Percentiles rank a stretch among this genome's conserved stretches.
These are phyloP conservation scores for Hypoxylon fragiforme DNA, from an alignment of 495 filamentous ascomycete genomes.

Conservation along the genomic window DNA sequence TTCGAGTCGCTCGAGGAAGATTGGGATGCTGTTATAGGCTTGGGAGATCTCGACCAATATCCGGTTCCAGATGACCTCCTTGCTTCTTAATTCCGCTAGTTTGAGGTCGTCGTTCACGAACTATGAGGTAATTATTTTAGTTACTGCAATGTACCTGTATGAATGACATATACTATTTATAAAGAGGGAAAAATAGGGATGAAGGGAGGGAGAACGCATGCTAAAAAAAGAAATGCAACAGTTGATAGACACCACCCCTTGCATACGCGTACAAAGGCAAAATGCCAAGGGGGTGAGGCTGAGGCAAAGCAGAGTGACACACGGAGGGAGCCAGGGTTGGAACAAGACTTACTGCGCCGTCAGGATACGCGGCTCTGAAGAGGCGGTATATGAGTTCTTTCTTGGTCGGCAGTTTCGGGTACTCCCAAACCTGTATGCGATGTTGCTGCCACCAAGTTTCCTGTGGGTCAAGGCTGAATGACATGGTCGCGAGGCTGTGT, in stretches of 20 bases:
- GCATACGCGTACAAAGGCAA: background rate
- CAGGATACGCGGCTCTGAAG: conserved; percentile 26
- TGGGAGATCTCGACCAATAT: conserved; percentile 1
- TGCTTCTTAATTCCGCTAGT: conserved; percentile 19
- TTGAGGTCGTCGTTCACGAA: conserved; percentile 24
- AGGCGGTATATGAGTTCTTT: conserved; percentile 27
- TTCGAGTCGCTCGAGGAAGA: background rate
- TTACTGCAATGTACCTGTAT: too few relatives aligned
- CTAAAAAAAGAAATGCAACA: too few relatives aligned
- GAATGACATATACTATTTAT: background rate
- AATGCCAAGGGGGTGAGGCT: conserved; percentile 6
- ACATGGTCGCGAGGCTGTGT: conserved; percentile 8
- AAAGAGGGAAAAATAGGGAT: background rate
- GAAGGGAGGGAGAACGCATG: too few relatives aligned
- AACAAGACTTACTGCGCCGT: conserved; percentile 35
- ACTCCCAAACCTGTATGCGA: conserved; percentile 6
- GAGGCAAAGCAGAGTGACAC: conserved; percentile 4
- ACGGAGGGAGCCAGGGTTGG: background rate
- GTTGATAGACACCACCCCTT: too few relatives aligned
- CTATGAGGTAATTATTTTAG: conserved; percentile 4
- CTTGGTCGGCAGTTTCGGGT: conserved; percentile 20
- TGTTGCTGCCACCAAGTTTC: conserved; percentile 23
- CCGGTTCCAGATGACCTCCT: conserved; percentile 9
- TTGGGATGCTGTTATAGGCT: background rate
- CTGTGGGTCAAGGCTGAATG: too few relatives aligned